Evolutionary conservation across 208 protist genomes (phyloP).

Genomic region (Trypanosoma brucei): DNA sequence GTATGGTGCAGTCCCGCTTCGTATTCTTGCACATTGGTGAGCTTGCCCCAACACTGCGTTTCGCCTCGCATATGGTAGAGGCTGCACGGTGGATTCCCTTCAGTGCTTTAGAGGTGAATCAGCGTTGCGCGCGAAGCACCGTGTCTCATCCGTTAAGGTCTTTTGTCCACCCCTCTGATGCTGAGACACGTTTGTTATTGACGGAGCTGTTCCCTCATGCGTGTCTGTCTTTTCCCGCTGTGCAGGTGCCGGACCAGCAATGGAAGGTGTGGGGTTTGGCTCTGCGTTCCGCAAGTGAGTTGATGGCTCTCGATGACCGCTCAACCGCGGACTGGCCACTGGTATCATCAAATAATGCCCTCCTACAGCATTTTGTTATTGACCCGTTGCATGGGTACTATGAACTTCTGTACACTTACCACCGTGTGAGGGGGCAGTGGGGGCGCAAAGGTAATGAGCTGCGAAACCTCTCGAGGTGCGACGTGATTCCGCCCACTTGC

Average conservation of each 20-base stretch:
- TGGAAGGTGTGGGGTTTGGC: slow-evolving; percentile 72
- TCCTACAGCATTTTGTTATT: slow-evolving; percentile 45
- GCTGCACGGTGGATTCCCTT: slow-evolving; percentile 65
- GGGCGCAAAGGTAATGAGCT: slow-evolving; percentile 11
- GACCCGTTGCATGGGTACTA: slow-evolving; percentile 69
- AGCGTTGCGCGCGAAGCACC: slow-evolving; percentile 22
- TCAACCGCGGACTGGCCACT: slow-evolving; percentile 64
- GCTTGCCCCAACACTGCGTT: slow-evolving; percentile 45
- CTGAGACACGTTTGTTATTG: slow-evolving; percentile 40
- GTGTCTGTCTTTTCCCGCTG: slow-evolving; percentile 47
- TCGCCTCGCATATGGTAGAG: slow-evolving; percentile 50
- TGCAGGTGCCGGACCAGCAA: slow-evolving; percentile 19
- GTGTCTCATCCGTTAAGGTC: slow-evolving; percentile 45
- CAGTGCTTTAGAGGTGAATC: slow-evolving; percentile 17
- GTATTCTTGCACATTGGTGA: slow-evolving; percentile 74
- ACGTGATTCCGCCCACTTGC: slow-evolving; percentile 29
- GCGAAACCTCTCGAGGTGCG: slow-evolving; percentile 24
- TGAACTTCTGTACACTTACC: slow-evolving; percentile 39
- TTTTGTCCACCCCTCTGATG: slow-evolving; percentile 42
- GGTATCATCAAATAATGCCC: slow-evolving; percentile 40
- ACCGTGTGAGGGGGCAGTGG: slow-evolving; percentile 29
- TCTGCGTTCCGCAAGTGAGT: slow-evolving; percentile 48
- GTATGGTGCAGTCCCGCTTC: slow-evolving; percentile 62
- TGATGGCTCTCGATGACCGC: slow-evolving; percentile 50
- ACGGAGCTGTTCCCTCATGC: slow-evolving; percentile 45